Base-by-base conservation (phyloP, 306 rosid genomes). In the Lupinus albus region DNA sequence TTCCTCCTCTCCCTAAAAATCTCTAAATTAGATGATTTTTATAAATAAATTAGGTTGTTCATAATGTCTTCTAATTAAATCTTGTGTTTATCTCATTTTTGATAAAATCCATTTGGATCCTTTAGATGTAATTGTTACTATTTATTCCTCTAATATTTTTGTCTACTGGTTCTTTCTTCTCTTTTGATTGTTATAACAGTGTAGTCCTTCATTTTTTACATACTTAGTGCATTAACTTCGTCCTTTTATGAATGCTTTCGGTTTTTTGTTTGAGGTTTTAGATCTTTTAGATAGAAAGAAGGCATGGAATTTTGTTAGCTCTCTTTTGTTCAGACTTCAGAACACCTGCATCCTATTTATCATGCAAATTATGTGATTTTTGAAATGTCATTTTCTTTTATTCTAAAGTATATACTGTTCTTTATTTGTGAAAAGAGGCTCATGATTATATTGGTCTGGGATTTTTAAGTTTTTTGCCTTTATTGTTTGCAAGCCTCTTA, bases 101-200 rank as follows among this genome's bases (percentile, higher is more conserved):
- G 45, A 10, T 25, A 6, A 8, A 61, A 21, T 36, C 61, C 60
- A 4, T 61, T 18, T 59, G 46, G 68, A 70, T 46, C 41, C 33
- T 47, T 71, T 51, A 32, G 36, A 14, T 44, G 66, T 44, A 45
- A 44, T n/a, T 20, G 7, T 55, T 69, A 21, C 68, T n/a, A 61
- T 38, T 28, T 50, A 49, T 18, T 61, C 42, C 15, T 38, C 21
- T 25, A 32, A 25, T 25, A 0, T 25, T 20, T 25, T 25, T 25
- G 28, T 25, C 28, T 25, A 25, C 3, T 0, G 28, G 28, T 25
- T 25, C 28, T 25, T 25, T 35, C 28, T 1, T 25, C 28, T 25
- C 28, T 25, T 25, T 25, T 25, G 30, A 3, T 25, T 25, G 30
- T 25, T 25, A 25, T 25, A 20, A 20, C 25, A 20, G 25, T 25